Base-by-base conservation (phyloP, 257 asterid genomes). In the Primulina eburnea region DNA sequence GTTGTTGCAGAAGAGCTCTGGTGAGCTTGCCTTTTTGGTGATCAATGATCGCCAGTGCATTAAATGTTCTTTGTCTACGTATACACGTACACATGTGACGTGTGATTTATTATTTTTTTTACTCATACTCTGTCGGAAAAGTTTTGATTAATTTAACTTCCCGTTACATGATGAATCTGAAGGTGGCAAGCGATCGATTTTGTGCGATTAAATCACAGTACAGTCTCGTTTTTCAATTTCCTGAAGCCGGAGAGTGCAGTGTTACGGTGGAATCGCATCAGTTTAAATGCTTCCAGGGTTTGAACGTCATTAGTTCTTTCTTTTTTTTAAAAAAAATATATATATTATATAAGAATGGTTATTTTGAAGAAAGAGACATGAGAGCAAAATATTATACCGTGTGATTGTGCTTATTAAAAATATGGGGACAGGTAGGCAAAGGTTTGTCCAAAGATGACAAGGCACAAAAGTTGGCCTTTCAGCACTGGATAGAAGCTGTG, bases 401-500 rank as follows among this genome's bases (percentile, higher is more conserved):
- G 21, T 75, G 69, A 60, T 34, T 67, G 71, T 71, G 73, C 34
- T 65, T 64, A 28, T 68, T 80, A 65, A 53, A 67, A 32, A 69
- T 16, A 14, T 61, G 65, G 84, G 79, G 12, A 59, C 89, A 90
- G 97, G 98, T 92, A 81, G 98, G 98, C 67, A 84, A 88, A 83
- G 98, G 98, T 37, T 73, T 92, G 65, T 84, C 97, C 4, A 73
- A 78, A 75, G 95, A 90, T 77, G 93, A 56, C 64, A 88, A 82
- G 75, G 98, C 98, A 32, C 97, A 84, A 76, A 79, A 83, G 76
- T 78, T 92, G 79, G 97, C 98, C 76, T 92, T 92, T 78, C 98
- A 87, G 71, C 98, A 90, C 79, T 92, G 98, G 97, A 92, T 92
- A 75, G 97, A 92, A 81, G 98, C 98, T 21, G 97, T 92, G 82